A percentile compares a stretch with the other conserved stretches of the same genome.
Conservation (phyloP, 192 early-diverging fungal genomes). For the Martensiomyces pterosporus region DNA sequence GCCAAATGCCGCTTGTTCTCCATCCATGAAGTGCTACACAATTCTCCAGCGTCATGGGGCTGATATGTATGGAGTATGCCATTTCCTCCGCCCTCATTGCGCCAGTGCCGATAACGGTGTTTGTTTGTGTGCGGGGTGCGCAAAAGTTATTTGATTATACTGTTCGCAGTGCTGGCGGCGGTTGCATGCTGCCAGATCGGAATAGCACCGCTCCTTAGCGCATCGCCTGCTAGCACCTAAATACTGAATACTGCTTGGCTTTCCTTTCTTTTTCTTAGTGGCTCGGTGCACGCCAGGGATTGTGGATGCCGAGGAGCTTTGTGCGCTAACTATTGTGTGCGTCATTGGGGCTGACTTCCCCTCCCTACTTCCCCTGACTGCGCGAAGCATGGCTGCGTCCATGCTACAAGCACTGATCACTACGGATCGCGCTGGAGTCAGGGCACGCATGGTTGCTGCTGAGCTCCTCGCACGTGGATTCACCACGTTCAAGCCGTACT, state of each 20-base stretch:
- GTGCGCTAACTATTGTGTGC: conserved; percentile 47
- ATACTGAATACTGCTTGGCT: conserved; percentile 3
- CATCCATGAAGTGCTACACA: too few relatives aligned
- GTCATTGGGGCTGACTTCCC: conserved; percentile 42
- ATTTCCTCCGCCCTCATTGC: too few relatives aligned
- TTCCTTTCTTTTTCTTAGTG: conserved; percentile 22
- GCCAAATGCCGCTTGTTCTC: too few relatives aligned
- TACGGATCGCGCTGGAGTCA: conserved; percentile 6
- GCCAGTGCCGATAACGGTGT: too few relatives aligned
- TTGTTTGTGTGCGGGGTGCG: too few relatives aligned
- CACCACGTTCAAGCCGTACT: conserved; percentile 35
- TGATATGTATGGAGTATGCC: too few relatives aligned
- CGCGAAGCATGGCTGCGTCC: conserved; percentile 43
- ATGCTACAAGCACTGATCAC: conserved; percentile 37
- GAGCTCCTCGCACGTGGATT: conserved; percentile 48
- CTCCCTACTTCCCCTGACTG: conserved; percentile 39
- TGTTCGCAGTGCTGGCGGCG: too few relatives aligned
- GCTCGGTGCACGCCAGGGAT: conserved; percentile 28
- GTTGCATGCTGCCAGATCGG: too few relatives aligned
- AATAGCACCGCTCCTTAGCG: too few relatives aligned
- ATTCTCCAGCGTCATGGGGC: too few relatives aligned
- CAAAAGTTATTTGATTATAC: too few relatives aligned
- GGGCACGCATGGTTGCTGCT: conserved; percentile 30
- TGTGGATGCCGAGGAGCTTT: conserved; percentile 32
- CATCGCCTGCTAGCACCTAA: neutral